Conservation (phyloP, 768 basidiomycete species). For the Russula emetica region DNA sequence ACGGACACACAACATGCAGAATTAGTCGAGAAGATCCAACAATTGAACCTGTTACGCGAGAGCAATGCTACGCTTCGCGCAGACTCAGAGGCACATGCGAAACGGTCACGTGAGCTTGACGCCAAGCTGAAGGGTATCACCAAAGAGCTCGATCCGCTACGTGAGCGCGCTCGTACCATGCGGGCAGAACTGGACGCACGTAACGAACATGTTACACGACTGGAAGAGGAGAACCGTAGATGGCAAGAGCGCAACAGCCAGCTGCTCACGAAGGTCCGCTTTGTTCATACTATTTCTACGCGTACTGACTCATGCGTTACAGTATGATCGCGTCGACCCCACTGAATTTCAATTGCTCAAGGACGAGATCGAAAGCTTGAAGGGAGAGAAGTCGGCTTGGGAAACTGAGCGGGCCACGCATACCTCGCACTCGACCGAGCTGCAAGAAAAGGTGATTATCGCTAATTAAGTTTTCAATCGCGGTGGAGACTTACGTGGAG, state of each 20-base stretch:
- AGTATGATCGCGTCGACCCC: conserved; percentile 89
- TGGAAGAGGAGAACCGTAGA: conserved; percentile 71
- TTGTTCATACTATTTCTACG: not conserved
- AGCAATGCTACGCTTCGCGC: conserved; percentile 82
- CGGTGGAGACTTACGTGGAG: not conserved
- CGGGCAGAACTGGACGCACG: conserved; percentile 73
- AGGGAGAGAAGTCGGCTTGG: conserved; percentile 28
- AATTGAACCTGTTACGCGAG: conserved; percentile 80
- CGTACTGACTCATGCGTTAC: conserved; percentile 4
- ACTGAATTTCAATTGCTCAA: conserved; percentile 76
- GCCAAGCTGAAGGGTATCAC: conserved; percentile 53
- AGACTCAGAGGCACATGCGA: conserved; percentile 72
- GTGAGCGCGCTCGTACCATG: conserved; percentile 60
- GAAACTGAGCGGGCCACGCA: conserved; percentile 22
- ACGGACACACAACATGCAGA: conserved; percentile 80
- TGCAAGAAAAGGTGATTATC: conserved; percentile 29
- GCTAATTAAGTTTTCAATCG: not conserved
- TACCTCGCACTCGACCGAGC: not conserved
- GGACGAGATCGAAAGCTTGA: conserved; percentile 57
- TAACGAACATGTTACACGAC: conserved; percentile 57
- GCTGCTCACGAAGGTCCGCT: conserved; percentile 67
- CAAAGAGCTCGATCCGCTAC: conserved; percentile 66
- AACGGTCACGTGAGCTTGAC: no score
- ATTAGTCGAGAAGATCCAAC: conserved; percentile 80
- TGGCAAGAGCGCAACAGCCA: conserved; percentile 82